Evolutionary conservation across 306 rosid genomes (phyloP).

Genomic region (Cicer bijugum): DNA sequence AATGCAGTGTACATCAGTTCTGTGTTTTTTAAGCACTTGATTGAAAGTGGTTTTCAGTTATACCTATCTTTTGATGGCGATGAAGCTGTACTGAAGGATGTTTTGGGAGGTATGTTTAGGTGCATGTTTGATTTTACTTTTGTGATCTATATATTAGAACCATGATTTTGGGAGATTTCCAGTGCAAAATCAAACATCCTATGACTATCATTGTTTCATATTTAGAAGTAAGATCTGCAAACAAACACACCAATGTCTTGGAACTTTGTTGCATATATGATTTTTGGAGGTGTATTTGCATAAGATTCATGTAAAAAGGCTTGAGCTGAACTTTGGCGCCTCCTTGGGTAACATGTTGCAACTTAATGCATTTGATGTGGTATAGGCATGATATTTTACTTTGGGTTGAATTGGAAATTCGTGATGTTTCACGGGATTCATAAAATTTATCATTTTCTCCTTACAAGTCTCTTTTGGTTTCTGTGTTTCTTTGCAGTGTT

Average conservation of each 20-base stretch:
- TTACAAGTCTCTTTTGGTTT: slow-evolving; percentile 12
- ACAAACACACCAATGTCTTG: slow-evolving; percentile 15
- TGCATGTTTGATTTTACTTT: background rate
- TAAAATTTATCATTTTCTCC: slow-evolving; percentile 20
- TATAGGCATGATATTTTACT: slow-evolving; percentile 10
- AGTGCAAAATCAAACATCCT: background rate
- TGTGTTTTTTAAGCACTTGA: slow-evolving; percentile 76
- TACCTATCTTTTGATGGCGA: slow-evolving; percentile 66
- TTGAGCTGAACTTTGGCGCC: slow-evolving; percentile 21
- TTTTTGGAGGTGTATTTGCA: slow-evolving; percentile 22
- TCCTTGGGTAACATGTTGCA: slow-evolving; percentile 22
- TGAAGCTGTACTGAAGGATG: slow-evolving; percentile 59
- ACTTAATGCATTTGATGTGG: slow-evolving; percentile 21
- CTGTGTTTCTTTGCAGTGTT: slow-evolving; percentile 8
- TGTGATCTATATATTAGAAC: slow-evolving; percentile 12
- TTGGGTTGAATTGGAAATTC: slow-evolving; percentile 30
- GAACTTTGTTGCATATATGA: slow-evolving; percentile 15
- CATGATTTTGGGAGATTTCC: background rate
- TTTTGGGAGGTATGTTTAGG: slow-evolving; percentile 60
- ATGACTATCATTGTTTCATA: slow-evolving; percentile 7
- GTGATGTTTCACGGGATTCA: slow-evolving; percentile 28
- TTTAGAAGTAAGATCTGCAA: slow-evolving; percentile 24
- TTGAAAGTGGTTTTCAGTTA: slow-evolving; percentile 74
- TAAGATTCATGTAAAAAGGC: slow-evolving; percentile 31
- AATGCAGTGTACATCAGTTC: slow-evolving; percentile 87